These are phyloP conservation scores for Yamadazyma scolyti DNA, from an alignment of 805 yeast species.

Conservation along the genomic window DNA sequence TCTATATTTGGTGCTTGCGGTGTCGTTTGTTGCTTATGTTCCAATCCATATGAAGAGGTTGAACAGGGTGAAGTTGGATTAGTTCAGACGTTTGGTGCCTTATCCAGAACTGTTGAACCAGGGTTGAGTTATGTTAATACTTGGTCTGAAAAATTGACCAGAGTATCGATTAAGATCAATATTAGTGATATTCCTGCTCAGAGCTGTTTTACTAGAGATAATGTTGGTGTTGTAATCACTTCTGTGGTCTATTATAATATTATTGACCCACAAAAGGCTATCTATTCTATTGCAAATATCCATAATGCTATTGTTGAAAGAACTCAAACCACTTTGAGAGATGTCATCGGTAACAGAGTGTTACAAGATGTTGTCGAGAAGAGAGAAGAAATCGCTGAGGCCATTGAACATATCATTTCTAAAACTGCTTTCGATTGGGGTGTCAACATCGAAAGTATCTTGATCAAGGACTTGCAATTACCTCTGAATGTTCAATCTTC, in stretches of 20 bases:
- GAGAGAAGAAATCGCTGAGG: slow-evolving; percentile 65
- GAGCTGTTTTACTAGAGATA: slow-evolving; percentile 67
- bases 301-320: slow-evolving; percentile 57
- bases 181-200: slow-evolving; percentile 66
- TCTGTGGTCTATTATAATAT: slow-evolving; percentile 67
- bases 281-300: slow-evolving; percentile 53
- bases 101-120: slow-evolving; percentile 63
- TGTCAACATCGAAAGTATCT: slow-evolving; percentile 60
- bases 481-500: slow-evolving; percentile 55
- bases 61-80: slow-evolving; percentile 68
- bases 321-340: slow-evolving; percentile 70
- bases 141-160: slow-evolving; percentile 53
- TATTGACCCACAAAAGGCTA: slow-evolving; percentile 64
- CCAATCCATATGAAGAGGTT: slow-evolving; percentile 58
- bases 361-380: slow-evolving; percentile 72
- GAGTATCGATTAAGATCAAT: slow-evolving; percentile 53
- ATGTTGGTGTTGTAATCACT: slow-evolving; percentile 57
- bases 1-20: slow-evolving; percentile 49
- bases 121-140: slow-evolving; percentile 64
- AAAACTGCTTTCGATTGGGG: slow-evolving; percentile 70
- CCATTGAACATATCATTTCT: slow-evolving; percentile 58
- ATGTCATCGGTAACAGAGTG: slow-evolving; percentile 62
- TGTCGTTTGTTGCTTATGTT: slow-evolving; percentile 52
- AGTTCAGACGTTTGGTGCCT: slow-evolving; percentile 62
- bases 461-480: slow-evolving; percentile 62